Conservation (phyloP, 305 asterid genomes). For the Solanum chacoense region DNA sequence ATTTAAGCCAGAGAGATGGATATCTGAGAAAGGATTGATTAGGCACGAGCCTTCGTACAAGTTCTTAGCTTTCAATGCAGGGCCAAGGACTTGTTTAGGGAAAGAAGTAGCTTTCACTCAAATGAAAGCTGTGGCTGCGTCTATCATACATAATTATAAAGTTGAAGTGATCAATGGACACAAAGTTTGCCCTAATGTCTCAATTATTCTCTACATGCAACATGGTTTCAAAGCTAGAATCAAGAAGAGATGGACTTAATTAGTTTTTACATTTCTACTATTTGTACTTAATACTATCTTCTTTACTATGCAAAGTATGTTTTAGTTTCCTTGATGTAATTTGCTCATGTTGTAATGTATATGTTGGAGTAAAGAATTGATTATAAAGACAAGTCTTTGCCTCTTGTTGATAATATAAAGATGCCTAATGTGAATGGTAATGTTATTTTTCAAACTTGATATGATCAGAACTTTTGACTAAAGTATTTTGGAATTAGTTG, state of each 20-base stretch:
- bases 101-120: slow-evolving; percentile 23
- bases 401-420: neutral
- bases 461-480: neutral
- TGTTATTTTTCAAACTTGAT: neutral
- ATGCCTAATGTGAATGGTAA: neutral
- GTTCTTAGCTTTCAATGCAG: slow-evolving; percentile 61
- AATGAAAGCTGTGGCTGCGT: slow-evolving; percentile 18
- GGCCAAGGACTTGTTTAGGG: slow-evolving; percentile 34
- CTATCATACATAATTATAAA: slow-evolving; percentile 13
- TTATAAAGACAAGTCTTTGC: neutral
- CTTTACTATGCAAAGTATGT: neutral
- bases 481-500: neutral
- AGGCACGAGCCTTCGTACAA: slow-evolving; percentile 57
- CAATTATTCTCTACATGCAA: slow-evolving; percentile 47
- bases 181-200: slow-evolving; percentile 32
- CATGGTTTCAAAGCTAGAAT: slow-evolving; percentile 46
- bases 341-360: neutral
- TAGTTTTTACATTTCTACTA: neutral
- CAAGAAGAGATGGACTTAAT: slow-evolving; percentile 21
- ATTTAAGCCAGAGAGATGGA: slow-evolving; percentile 65
- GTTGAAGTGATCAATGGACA: slow-evolving; percentile 31
- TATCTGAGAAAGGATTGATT: slow-evolving; percentile 33
- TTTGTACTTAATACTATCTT: neutral
- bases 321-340: neutral
- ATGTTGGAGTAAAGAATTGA: neutral